Base-by-base conservation (phyloP, 2,329 filamentous ascomycete genomes). In the Cucurbitaria berberidis region DNA sequence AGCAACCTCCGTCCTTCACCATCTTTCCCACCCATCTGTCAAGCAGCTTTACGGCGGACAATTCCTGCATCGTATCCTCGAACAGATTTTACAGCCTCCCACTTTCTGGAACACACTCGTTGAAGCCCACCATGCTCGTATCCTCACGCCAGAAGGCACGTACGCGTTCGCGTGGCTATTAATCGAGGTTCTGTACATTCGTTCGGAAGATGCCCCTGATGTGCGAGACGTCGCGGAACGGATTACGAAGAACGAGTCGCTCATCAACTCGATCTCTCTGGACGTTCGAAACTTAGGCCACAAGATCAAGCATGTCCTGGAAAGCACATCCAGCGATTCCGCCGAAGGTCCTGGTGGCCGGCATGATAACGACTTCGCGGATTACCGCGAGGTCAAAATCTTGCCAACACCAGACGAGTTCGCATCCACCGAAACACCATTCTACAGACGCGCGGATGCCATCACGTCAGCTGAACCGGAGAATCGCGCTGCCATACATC, bases 311-410 rank as follows among this genome's bases (percentile, higher is more conserved):
- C 76, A 30, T 66, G 73, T 35, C 8, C 49, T 75, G 0, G 75
- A 82, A 0, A 80, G 86, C 34, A 74, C 86, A 2, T 83, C 22
- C 70, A 83, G 29, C 68, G 86, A 68, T 7, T 22, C 38, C 5
- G 27, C 36, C 3, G 59, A 63, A 34, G 64, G 66, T 4, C 81
- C 87, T 0, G 89, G 89, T 0, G 88, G 88, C 0, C 81, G 89
- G 0, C 89, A 93, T 58, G 87, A 92, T 69, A 93, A 93, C 48
- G 89, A 92, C 61, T 83, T 82, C 64, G 75, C 64, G 1, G 80
- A 90, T 57, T 87, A 86, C 60, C 79, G 83, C 0, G 53, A 84
- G 0, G 85, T 90, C 29, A 74, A 81, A 2, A 85, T 91, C 13
- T 81, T 84, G 42, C 89, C 89, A 0, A 91, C 88, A 0, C 69